Base-by-base conservation (phyloP, 352 stramenopile species). In the Phytophthora pisi region DNA sequence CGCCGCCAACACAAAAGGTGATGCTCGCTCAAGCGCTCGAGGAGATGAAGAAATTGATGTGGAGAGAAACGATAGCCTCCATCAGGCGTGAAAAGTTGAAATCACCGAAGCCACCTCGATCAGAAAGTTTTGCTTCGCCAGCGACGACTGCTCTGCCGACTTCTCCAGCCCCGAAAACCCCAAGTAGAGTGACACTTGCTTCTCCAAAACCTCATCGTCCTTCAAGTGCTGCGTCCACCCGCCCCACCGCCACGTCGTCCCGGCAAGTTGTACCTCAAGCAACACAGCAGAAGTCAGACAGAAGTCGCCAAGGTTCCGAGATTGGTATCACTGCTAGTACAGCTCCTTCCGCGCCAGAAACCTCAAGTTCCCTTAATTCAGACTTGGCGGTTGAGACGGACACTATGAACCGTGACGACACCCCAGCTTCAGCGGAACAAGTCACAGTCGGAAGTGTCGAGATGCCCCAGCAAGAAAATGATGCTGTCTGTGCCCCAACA, bases 51-150 rank as follows among this genome's bases (percentile, higher is more conserved):
- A 57, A 46, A 6, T 10, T 70, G 0, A 45, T 82, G 54, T 68
- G 64, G 31, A 78, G 64, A n/a, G 71, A 84, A 36, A 70, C 57
- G 9, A 13, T 52, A 11, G n/a, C 60, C 1, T 82, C 74, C 0
- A 72, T 73, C 38, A 63, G 75, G n/a, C 72, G 59, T 13, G 74
- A 82, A 43, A 77, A 74, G 45, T 26, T 81, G 20, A 81, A 78
- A 36, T 65, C 62, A 0, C 51, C 64, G n/a, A 77, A 70, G 24
- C 50, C 51, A 15, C 45, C 42, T 40, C 20, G 50, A 10, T 7
- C 63, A 10, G 23, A 43, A 3, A 57, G 28, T 15, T 16, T 9
- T 34, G 10, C 5, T 1, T 23, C 42, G 28, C n/a, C 51, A 49
- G 28, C 42, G 45, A 34, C 36, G 46, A 42, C 49, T 56, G 28